Evolutionary conservation across 257 asterid species (phyloP).

Genomic region (Paulownia fortunei): DNA sequence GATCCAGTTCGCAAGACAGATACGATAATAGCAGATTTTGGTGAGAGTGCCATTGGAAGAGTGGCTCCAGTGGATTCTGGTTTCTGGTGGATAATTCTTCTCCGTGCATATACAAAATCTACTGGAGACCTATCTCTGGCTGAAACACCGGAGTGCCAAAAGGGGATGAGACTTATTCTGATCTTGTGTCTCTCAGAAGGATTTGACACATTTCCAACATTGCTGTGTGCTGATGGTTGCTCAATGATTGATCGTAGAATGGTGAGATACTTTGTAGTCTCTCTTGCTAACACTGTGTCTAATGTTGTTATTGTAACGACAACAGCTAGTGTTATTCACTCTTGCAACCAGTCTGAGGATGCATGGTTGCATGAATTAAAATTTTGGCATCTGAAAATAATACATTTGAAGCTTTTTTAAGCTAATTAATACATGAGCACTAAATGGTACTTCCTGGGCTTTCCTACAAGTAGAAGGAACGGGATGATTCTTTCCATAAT

Average conservation of each 20-base stretch:
- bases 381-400: neutral
- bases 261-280: constrained; percentile 49
- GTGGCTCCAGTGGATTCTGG: constrained; percentile 92
- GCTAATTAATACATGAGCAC: neutral
- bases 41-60: constrained; percentile 86
- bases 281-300: constrained; percentile 12
- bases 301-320: neutral
- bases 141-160: constrained; percentile 79
- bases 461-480: too few relatives aligned
- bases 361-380: neutral
- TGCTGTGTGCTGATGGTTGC: constrained; percentile 87
- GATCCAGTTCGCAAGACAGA: constrained; percentile 71
- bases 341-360: too few relatives aligned
- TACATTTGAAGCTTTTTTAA: neutral
- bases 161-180: constrained; percentile 78
- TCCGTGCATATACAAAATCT: constrained; percentile 83
- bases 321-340: too few relatives aligned
- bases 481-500: too few relatives aligned
- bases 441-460: neutral
- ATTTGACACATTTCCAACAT: constrained; percentile 78
- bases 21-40: constrained; percentile 74
- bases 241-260: constrained; percentile 84
- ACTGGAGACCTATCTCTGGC: constrained; percentile 69
- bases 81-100: constrained; percentile 89
- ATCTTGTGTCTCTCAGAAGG: constrained; percentile 75